Conservation (phyloP, 2,329 filamentous ascomycete species). For the Calonectria naviculata region DNA sequence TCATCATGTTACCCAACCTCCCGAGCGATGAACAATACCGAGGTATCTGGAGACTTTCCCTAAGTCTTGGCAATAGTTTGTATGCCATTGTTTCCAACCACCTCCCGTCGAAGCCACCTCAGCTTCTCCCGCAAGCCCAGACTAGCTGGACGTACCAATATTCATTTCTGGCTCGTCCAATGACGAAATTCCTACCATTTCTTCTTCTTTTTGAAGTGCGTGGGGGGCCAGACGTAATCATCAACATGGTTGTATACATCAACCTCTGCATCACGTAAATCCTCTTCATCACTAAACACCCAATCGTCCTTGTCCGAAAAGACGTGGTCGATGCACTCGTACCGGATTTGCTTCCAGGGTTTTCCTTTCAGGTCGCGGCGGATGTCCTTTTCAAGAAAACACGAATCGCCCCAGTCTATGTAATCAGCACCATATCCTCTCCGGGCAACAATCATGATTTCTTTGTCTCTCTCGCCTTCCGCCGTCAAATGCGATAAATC, state of each 20-base stretch:
- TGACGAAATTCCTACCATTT: not conserved
- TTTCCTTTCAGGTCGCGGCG: not conserved
- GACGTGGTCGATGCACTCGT: not conserved
- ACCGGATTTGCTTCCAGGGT: not conserved
- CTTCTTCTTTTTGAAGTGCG: not conserved
- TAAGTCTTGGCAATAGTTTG: too few species aligned
- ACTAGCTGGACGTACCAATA: not conserved
- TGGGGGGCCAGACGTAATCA: not conserved
- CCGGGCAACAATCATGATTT: not conserved
- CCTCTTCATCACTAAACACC: not conserved
- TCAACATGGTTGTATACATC: not conserved
- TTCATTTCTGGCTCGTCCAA: not conserved
- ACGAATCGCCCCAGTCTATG: not conserved
- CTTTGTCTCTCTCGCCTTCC: not conserved
- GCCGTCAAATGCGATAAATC: not conserved
- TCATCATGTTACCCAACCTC: not conserved
- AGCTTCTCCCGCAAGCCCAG: not conserved
- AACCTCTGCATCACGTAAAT: not conserved
- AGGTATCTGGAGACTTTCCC: too few species aligned
- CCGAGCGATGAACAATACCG: not conserved
- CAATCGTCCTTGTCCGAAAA: not conserved
- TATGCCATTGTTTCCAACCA: not conserved
- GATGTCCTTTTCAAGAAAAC: not conserved
- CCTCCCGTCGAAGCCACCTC: not conserved
- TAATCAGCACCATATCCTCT: not conserved